These are phyloP conservation scores for Fusarium aywerte DNA, from an alignment of 2,329 filamentous ascomycete species.

Conservation along the genomic window DNA sequence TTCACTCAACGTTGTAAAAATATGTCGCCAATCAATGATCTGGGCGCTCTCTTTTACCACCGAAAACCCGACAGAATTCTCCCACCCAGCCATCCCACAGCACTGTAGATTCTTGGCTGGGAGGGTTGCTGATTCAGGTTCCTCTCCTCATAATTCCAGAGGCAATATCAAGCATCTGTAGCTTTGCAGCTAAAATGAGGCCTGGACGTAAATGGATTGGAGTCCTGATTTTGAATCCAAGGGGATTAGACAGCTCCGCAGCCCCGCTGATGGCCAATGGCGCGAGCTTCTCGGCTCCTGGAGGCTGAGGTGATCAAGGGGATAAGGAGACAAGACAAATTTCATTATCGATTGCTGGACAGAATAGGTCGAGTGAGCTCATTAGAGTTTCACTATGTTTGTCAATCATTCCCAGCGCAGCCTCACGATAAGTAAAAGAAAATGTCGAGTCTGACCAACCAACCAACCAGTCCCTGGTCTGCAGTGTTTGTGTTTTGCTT, in stretches of 20 bases:
- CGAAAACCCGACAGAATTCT: not conserved
- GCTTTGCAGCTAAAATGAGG: conserved; percentile 38
- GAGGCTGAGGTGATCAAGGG: conserved; percentile 4
- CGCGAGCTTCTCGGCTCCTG: conserved; percentile 23
- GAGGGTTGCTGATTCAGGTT: conserved; percentile 39
- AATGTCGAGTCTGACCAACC: not conserved
- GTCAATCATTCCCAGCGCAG: not conserved
- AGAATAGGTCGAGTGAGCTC: not conserved
- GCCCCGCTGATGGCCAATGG: conserved; percentile 34
- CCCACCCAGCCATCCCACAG: not conserved
- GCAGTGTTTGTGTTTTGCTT: not conserved
- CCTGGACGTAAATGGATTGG: conserved; percentile 34
- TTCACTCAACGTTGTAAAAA: not conserved
- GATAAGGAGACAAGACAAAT: conserved; percentile 7
- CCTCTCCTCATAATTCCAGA: conserved; percentile 36
- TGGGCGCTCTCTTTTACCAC: not conserved
- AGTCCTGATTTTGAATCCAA: conserved; percentile 33
- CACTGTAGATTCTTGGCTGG: conserved; percentile 12
- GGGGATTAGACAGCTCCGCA: conserved; percentile 34
- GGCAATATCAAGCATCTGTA: conserved; percentile 38
- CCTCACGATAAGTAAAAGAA: not conserved
- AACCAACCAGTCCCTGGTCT: not conserved
- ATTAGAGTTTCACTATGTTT: not conserved
- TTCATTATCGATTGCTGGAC: not conserved
- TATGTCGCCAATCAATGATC: not conserved